phyloP scores from a whole-genome alignment of 2,329 filamentous ascomycete genomes.

The Coniosporium tulheliwenetii region DNA sequence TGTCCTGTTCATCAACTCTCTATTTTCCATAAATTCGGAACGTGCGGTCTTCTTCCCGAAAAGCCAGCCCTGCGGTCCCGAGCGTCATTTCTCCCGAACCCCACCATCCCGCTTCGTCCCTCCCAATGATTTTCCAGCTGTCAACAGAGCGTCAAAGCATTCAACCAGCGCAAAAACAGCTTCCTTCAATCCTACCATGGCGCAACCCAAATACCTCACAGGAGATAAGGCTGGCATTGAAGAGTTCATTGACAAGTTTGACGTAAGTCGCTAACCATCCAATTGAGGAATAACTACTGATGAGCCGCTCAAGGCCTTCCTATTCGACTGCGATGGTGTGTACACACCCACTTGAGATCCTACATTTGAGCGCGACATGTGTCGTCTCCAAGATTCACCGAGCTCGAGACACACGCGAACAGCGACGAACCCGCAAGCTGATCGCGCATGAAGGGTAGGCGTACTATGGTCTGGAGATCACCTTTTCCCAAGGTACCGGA shows the following conservation, averaged over 20 bases:
- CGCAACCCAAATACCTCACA: slow-evolving; percentile 43
- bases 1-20: too few species aligned
- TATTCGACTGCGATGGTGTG: slow-evolving; percentile 94
- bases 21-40: too few species aligned
- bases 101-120: too few species aligned
- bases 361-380: too few species aligned
- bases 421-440: slow-evolving; percentile 7
- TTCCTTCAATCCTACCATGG: background rate
- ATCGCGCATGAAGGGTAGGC: slow-evolving; percentile 43
- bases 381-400: too few species aligned
- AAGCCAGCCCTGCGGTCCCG: too few species aligned
- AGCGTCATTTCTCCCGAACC: too few species aligned
- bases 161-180: too few species aligned
- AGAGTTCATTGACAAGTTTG: slow-evolving; percentile 78
- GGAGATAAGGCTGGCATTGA: slow-evolving; percentile 64
- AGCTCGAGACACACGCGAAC: too few species aligned
- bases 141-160: too few species aligned
- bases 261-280: slow-evolving; percentile 46
- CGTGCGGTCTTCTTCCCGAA: too few species aligned
- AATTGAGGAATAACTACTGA: slow-evolving; percentile 9
- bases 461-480: slow-evolving; percentile 95
- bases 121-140: too few species aligned
- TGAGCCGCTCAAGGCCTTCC: slow-evolving; percentile 50
- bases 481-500: slow-evolving; percentile 75
- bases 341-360: slow-evolving; percentile 1